phyloP scores from a whole-genome alignment of 768 basidiomycete genomes.

The Austroboletus eburneus region DNA sequence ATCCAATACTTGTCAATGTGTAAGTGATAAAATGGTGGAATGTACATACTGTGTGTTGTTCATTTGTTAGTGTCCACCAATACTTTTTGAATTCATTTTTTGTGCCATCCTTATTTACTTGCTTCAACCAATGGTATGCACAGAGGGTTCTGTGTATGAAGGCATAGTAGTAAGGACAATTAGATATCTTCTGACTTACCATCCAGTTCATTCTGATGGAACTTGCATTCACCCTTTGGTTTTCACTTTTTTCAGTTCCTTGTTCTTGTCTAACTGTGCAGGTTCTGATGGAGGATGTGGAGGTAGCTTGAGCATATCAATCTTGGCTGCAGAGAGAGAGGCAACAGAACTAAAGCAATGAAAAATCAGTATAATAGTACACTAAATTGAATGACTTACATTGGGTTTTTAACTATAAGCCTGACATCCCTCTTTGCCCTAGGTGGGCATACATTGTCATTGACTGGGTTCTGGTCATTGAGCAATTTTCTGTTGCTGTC shows the following conservation, averaged over 20 bases:
- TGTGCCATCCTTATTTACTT: neutral
- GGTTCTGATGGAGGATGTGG: neutral
- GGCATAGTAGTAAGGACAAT: neutral
- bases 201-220: neutral
- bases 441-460: too few species aligned
- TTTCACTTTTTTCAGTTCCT: neutral
- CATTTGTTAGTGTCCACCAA: neutral
- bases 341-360: neutral
- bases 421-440: too few species aligned
- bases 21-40: too few species aligned
- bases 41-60: neutral
- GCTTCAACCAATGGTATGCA: neutral
- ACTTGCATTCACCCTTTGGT: neutral
- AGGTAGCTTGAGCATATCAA: neutral
- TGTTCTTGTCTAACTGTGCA: neutral
- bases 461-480: too few species aligned
- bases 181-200: neutral
- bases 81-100: slow-evolving; percentile 1
- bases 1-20: too few species aligned
- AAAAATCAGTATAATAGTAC: neutral
- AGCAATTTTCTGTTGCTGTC: too few species aligned
- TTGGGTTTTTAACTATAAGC: too few species aligned
- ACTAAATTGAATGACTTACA: too few species aligned
- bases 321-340: neutral
- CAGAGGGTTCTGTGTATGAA: neutral